A percentile compares a stretch with the other conserved stretches of the same genome.
These are phyloP conservation scores for Domatiomyces globalis DNA, from an alignment of 2,329 filamentous ascomycete genomes.

Conservation along the genomic window DNA sequence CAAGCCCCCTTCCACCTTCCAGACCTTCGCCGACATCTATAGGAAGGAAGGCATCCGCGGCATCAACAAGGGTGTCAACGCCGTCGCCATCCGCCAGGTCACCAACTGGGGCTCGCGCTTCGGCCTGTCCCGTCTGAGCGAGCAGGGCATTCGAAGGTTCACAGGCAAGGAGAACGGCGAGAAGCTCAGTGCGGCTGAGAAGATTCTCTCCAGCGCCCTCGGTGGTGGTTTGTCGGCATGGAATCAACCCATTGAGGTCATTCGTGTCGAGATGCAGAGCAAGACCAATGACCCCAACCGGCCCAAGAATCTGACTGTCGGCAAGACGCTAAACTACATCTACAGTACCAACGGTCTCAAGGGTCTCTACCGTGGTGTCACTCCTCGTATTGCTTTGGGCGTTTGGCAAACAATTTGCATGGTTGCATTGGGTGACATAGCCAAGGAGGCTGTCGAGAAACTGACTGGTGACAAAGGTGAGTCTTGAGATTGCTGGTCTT, in stretches of 20 bases:
- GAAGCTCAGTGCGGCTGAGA: constrained; percentile 68
- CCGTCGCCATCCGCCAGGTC: constrained; percentile 95
- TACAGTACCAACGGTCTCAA: constrained; percentile 76
- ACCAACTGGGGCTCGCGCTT: constrained; percentile 99
- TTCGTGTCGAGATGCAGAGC: constrained; percentile 99
- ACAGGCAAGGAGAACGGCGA: constrained; percentile 68
- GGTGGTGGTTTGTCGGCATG: constrained; percentile 92
- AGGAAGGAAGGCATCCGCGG: constrained; percentile 81
- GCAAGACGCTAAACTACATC: constrained; percentile 69
- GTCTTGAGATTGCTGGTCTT: neutral
- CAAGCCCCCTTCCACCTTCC: constrained; percentile 79
- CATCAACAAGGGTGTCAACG: constrained; percentile 98
- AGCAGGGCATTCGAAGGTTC: constrained; percentile 66
- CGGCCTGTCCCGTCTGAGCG: constrained; percentile 79
- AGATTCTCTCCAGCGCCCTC: constrained; percentile 71
- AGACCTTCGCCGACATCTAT: constrained; percentile 96
- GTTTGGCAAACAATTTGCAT: constrained; percentile 99
- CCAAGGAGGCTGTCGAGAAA: constrained; percentile 52
- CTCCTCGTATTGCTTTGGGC: constrained; percentile 83
- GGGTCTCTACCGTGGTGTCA: constrained; percentile 90
- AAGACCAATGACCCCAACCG: constrained; percentile 96
- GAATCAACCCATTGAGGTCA: constrained; percentile 99
- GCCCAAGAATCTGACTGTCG: constrained; percentile 97
- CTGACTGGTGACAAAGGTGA: constrained; percentile 40
- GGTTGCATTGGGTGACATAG: constrained; percentile 94